Evolutionary conservation across 768 basidiomycete genomes (phyloP), one percentile per base, ranked within the genome.

Genomic region (Hypsizygus marmoreus): DNA sequence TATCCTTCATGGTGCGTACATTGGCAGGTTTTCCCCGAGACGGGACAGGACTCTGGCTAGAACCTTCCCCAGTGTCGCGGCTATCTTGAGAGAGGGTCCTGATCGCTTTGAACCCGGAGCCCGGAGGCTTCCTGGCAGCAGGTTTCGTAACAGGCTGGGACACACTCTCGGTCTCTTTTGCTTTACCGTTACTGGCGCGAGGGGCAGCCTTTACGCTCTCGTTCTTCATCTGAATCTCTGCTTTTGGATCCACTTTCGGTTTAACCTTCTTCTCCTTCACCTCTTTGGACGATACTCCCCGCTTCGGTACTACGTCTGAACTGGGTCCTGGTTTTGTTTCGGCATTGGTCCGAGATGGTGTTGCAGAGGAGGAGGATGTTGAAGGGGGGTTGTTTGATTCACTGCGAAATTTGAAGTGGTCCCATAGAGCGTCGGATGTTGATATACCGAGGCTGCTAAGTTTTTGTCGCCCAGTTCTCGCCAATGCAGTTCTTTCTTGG

Each of bases 361-460:
- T 46, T 11, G 57, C 33, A 14, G 52, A 32, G n/a, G n/a, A n/a
- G n/a, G n/a, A n/a, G 29, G 62, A 20, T 13, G 57, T 29, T 19
- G 40, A 9, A 42, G 53, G 37, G 24, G 45, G 12, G 17, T 19
- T 43, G 3, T 51, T 53, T 22, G 57, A 41, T 12, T 53, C 26
- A 23, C 51, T 55, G 26, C 67, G 65, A 43, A 55, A 65, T 28
- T 59, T 54, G 12, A 82, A 73, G 53, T 83, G 73, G 9, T 70
- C 61, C 87, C 88, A 90, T n/a, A 71, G 67, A 4, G 81, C 71
- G 61, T 89, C 82, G 12, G 67, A 73, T 45, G 82, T 73, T 17
- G 79, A 78, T 49, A 88, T 79, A 19, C 73, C 74, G 41, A 87
- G 65, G 22, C 59, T 61, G 25, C 63, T 67, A 55, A 85, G 72